Conservation (phyloP, 148 eudicot genomes). For the Vaccinium vitisidaea region DNA sequence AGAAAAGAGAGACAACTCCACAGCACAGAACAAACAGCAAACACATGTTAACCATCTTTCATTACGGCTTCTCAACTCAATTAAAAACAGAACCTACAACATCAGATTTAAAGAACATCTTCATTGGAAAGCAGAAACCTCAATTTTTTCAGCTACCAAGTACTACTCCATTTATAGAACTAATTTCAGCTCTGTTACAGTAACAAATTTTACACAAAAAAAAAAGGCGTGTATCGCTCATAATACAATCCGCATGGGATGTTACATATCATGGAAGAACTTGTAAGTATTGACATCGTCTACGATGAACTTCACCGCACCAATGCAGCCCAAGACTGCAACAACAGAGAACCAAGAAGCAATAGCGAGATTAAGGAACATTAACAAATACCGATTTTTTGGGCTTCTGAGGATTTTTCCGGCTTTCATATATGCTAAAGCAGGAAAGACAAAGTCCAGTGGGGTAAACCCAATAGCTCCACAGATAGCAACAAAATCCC, state of each 20-base stretch:
- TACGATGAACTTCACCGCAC: conserved; percentile 39
- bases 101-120: no score
- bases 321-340: conserved; percentile 45
- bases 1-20: no score
- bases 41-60: no score
- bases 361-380: conserved; percentile 28
- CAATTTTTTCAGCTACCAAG: not conserved
- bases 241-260: not conserved
- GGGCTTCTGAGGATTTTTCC: conserved; percentile 21
- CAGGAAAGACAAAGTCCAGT: conserved; percentile 47
- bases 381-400: conserved; percentile 8
- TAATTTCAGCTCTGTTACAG: not conserved
- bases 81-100: no score
- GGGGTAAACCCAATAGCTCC: conserved; percentile 53
- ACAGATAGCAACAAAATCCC: conserved; percentile 48
- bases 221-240: not conserved
- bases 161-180: not conserved
- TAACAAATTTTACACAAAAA: not conserved
- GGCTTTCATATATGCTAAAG: conserved; percentile 38
- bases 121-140: not conserved
- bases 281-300: conserved; percentile 34
- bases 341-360: conserved; percentile 43
- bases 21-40: no score
- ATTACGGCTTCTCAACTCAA: no score
- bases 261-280: conserved; percentile 45